Evolutionary conservation across 2,329 filamentous ascomycete genomes (phyloP).

Genomic region (Ophiostoma tasmaniense): DNA sequence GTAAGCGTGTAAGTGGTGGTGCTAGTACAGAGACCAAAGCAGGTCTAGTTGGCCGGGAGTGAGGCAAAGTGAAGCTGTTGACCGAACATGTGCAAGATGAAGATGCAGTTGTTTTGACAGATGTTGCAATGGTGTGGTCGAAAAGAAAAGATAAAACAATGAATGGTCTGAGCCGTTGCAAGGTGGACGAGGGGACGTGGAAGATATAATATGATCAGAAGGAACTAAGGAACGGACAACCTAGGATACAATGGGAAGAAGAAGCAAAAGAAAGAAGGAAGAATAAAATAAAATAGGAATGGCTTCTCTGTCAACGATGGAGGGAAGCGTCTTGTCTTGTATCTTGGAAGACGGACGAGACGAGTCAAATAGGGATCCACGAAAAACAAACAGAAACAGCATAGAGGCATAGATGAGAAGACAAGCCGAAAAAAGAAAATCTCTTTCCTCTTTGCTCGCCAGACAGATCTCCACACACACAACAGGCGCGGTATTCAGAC

Average conservation of each 20-base stretch:
- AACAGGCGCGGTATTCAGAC: neutral
- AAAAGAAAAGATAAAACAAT: neutral
- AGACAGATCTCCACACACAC: slow-evolving; percentile 13
- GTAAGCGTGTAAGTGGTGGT: neutral
- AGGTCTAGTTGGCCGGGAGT: neutral
- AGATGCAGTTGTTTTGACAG: neutral
- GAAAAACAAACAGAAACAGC: slow-evolving; percentile 8
- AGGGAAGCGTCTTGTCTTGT: slow-evolving; percentile 9
- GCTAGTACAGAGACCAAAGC: neutral
- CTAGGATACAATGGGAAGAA: neutral
- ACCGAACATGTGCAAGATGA: neutral
- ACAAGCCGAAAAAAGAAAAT: slow-evolving; percentile 11
- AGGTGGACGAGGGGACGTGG: neutral
- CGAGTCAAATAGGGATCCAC: slow-evolving; percentile 11
- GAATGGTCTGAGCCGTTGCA: neutral
- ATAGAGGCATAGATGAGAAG: slow-evolving; percentile 1
- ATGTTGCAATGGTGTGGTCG: neutral
- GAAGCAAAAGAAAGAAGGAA: slow-evolving; percentile 3
- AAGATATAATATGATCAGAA: neutral
- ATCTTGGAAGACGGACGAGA: slow-evolving; percentile 7
- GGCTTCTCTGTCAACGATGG: neutral
- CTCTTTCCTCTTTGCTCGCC: slow-evolving; percentile 6
- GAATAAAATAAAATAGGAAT: neutral
- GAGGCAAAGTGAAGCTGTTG: neutral
- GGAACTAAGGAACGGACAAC: neutral